Base-by-base conservation (phyloP, 1,139 yeast genomes). In the Geotrichum macrosporum region DNA sequence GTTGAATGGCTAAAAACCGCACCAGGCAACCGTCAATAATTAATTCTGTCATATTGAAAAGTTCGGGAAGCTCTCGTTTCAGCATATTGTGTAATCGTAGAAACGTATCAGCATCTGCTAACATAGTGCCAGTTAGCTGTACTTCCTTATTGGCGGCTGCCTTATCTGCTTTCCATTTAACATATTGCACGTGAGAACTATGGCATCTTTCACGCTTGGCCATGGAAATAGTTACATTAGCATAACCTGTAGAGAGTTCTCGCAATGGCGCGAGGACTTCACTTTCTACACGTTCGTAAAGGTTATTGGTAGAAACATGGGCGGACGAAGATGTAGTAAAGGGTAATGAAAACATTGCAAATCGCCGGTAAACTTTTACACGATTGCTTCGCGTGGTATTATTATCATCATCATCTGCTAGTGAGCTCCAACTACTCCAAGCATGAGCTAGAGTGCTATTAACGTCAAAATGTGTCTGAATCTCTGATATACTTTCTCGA, bases 31-130 rank as follows among this genome's bases (percentile, higher is more conserved):
- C 44, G 6, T 53, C 58, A 12, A 58, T 56, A 50, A 58, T 50
- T 20, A 53, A 48, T 41, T 60, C 59, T 2, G 60, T 59, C 27
- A 54, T 45, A 10, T 41, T 45, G 33, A 61, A 55, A 41, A 60
- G 53, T 18, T 55, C 57, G 1, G 66, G 63, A 24, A 63, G 48
- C 38, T 62, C 66, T 32, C 50, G 54, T 35, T 61, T 61, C 31
- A 63, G 44, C 37, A 54, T 47, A 30, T 55, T 51, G 50, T 62
- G 65, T 33, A 53, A 50, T 42, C 53, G 52, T 35, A 59, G 52
- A 46, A 59, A 57, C 15, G 50, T 44, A 42, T 58, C 60, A 1
- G 65, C 63, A 18, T 44, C 39, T 13, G 42, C 43, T 4, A 32
- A 19, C 1, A 41, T 34, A 16, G 33, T 35, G 46, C 16, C 35